These are phyloP conservation scores for Yamagishiella unicocca DNA, from an alignment of 139 green algal species.

Conservation along the genomic window DNA sequence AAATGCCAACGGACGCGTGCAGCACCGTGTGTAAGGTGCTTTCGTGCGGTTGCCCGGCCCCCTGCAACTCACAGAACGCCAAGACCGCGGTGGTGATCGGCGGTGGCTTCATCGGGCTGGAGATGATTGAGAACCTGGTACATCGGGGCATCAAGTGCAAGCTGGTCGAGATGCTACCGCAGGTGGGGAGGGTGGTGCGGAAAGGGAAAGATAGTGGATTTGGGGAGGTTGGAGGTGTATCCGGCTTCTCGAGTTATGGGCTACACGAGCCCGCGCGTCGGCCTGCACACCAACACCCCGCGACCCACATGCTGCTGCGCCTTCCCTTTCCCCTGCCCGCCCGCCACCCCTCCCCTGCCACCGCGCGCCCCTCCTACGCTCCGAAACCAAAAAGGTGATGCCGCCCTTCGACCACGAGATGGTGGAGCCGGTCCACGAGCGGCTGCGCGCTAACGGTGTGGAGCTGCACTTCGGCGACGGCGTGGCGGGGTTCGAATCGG, in stretches of 20 bases:
- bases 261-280: too few species aligned
- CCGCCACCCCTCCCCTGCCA: neutral
- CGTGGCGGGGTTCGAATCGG: slow-evolving; percentile 60
- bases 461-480: slow-evolving; percentile 60
- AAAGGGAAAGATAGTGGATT: too few species aligned
- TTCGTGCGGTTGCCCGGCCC: neutral
- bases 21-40: neutral
- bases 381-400: slow-evolving; percentile 72
- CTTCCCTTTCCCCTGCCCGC: too few species aligned
- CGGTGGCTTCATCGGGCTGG: slow-evolving; percentile 72
- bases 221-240: too few species aligned
- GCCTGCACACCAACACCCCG: too few species aligned
- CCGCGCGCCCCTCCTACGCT: neutral
- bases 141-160: slow-evolving; percentile 61
- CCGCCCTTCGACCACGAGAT: slow-evolving; percentile 69
- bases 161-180: slow-evolving; percentile 62
- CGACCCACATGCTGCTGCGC: too few species aligned
- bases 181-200: too few species aligned
- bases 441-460: slow-evolving; percentile 53
- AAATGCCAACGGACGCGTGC: neutral
- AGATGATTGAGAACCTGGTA: slow-evolving; percentile 73
- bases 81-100: slow-evolving; percentile 64
- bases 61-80: slow-evolving; percentile 17
- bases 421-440: slow-evolving; percentile 56
- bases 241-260: too few species aligned